Base-by-base conservation (phyloP, 441 rosid genomes). In the Omphalea diandra region DNA sequence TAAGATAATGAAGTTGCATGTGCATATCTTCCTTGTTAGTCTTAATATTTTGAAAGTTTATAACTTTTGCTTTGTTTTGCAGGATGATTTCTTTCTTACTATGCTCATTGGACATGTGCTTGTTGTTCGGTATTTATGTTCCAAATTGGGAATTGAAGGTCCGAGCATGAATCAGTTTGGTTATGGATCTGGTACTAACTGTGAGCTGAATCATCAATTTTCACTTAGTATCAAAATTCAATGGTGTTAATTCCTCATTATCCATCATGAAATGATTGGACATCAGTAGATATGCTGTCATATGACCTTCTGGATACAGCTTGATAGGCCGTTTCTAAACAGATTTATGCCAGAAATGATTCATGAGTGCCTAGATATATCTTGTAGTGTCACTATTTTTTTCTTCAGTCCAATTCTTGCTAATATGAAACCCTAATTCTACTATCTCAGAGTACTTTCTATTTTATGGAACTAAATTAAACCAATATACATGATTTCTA, bases 141-240 rank as follows among this genome's bases (percentile, higher is more conserved):
- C 91, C 91, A 67, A 73, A 82, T 75, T 82, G 91, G 91, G 77
- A 77, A 74, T 87, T 74, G 85, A 81, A 72, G 79, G 74, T 64
- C 71, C 76, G 38, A 65, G 68, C 62, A 50, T 52, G 32, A 65
- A 67, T 63, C 50, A 52, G 33, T 77, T 63, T 54, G 69, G 53
- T 40, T 63, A 69, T 67, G 73, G 65, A 59, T 64, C 83, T 26
- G 63, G 73, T 70, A 56, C 75, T 75, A 65, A 78, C 52, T 74
- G 89, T 85, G 77, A 83, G 87, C 82, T 72, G 68, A 56, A 27
- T 56, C 46, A 32, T 66, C 27, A 32, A 3, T 24, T 26, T 67
- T 33, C 24, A 57, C 50, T n/a, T 59, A 22, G 3, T 54, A 26
- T 24, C n/a, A 61, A 32, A 15, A 14, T 67, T 36, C 35, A 26